These are phyloP conservation scores for Ballota nigra DNA, from an alignment of 257 asterid species.

Conservation along the genomic window DNA sequence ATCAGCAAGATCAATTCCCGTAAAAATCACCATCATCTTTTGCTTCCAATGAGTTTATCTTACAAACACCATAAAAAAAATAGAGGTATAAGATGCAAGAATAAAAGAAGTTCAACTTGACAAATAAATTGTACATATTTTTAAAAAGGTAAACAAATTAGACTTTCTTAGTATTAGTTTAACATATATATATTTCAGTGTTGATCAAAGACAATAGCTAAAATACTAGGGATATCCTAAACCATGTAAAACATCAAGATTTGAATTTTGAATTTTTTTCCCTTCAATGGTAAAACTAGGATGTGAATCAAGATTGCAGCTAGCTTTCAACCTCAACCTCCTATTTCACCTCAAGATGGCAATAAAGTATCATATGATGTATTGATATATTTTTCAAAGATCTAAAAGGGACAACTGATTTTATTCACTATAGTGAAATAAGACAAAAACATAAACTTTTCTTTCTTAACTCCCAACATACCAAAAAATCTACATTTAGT, in stretches of 20 bases:
- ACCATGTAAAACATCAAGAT: not conserved
- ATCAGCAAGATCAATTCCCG: too few relatives aligned
- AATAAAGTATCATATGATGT: not conserved
- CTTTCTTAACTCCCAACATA: too few relatives aligned
- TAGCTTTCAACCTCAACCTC: not conserved
- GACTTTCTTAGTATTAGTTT: too few relatives aligned
- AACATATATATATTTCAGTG: not conserved
- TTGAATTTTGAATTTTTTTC: not conserved
- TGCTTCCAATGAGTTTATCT: too few relatives aligned
- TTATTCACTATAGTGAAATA: not conserved
- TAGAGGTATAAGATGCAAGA: too few relatives aligned
- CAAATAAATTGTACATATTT: too few relatives aligned
- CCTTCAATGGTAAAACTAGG: not conserved
- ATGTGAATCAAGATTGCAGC: not conserved
- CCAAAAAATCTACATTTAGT: too few relatives aligned
- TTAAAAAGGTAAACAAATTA: too few relatives aligned
- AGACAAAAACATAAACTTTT: too few relatives aligned
- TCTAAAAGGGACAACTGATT: not conserved
- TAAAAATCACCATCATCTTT: too few relatives aligned
- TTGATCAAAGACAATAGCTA: not conserved
- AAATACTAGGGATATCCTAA: not conserved
- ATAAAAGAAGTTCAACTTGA: too few relatives aligned
- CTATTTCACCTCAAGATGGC: conserved; percentile 3
- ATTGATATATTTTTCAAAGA: not conserved
- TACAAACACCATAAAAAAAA: too few relatives aligned